phyloP scores from a whole-genome alignment of 2,329 filamentous ascomycete genomes.

The Scytalidium lignicola region DNA sequence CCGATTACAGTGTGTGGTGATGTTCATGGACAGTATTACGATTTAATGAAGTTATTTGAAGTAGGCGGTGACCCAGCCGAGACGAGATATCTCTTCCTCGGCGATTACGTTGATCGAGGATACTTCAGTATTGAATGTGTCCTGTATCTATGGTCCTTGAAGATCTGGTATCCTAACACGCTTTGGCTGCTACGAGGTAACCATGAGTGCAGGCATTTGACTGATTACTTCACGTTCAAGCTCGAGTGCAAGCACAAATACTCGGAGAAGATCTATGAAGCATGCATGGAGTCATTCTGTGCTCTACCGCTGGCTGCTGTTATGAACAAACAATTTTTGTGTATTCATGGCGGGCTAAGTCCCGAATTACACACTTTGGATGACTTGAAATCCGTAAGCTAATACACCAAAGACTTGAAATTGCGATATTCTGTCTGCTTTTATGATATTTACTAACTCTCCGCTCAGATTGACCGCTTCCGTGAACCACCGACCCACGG shows the following conservation, averaged over 20 bases:
- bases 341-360: conserved; percentile 94
- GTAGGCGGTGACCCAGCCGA: conserved; percentile 95
- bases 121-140: conserved; percentile 99
- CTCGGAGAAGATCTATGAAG: conserved; percentile 91
- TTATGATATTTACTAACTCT: conserved; percentile 6
- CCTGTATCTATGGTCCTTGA: conserved; percentile 93
- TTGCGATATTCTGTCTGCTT: background rate
- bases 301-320: conserved; percentile 86
- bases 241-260: conserved; percentile 99
- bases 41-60: conserved; percentile 99
- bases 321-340: conserved; percentile 99
- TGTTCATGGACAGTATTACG: conserved; percentile 98
- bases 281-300: conserved; percentile 98
- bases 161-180: conserved; percentile 98
- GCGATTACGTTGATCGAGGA: conserved; percentile 95
- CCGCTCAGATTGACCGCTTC: conserved; percentile 83
- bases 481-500: conserved; percentile 95
- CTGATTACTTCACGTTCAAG: conserved; percentile 99
- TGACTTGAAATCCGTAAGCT: conserved; percentile 77
- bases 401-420: too few relatives aligned
- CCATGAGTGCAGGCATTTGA: conserved; percentile 97
- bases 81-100: conserved; percentile 93
- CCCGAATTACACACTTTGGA: conserved; percentile 95
- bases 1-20: conserved; percentile 98
- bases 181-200: conserved; percentile 97